These are phyloP conservation scores for Clavulina sp. DNA, from an alignment of 768 basidiomycete genomes.

Conservation along the genomic window DNA sequence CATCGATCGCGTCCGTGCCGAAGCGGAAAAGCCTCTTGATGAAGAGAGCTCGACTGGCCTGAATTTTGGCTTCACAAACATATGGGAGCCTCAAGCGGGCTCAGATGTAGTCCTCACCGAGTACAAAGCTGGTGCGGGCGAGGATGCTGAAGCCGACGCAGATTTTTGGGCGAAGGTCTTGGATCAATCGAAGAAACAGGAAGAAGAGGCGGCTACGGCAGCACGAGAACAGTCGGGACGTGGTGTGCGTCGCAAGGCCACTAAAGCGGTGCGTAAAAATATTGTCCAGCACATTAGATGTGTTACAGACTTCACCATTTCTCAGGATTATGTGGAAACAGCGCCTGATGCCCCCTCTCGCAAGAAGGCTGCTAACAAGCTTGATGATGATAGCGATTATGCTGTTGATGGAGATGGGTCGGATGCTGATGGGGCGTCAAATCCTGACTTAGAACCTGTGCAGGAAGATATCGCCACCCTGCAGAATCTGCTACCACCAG, in stretches of 20 bases:
- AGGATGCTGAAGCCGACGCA: slow-evolving; percentile 23
- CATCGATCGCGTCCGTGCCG: slow-evolving; percentile 68
- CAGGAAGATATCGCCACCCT: too few relatives aligned
- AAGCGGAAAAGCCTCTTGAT: slow-evolving; percentile 21
- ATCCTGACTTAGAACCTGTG: too few relatives aligned
- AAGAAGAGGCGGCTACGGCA: slow-evolving; percentile 30
- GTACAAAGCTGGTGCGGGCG: not conserved
- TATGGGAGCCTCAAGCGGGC: slow-evolving; percentile 75
- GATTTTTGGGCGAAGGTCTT: slow-evolving; percentile 66
- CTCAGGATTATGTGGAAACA: too few relatives aligned
- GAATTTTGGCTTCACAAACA: slow-evolving; percentile 74
- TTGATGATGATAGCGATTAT: too few relatives aligned
- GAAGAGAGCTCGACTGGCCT: slow-evolving; percentile 24
- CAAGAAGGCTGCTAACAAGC: too few relatives aligned
- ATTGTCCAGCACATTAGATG: too few relatives aligned
- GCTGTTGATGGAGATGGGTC: too few relatives aligned
- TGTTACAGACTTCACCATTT: too few relatives aligned
- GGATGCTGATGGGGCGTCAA: too few relatives aligned
- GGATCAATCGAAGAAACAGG: slow-evolving; percentile 21
- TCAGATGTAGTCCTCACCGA: slow-evolving; percentile 44
- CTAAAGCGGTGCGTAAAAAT: too few relatives aligned
- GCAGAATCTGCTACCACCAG: too few relatives aligned
- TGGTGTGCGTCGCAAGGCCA: slow-evolving; percentile 57
- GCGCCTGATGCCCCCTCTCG: too few relatives aligned
- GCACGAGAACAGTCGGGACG: slow-evolving; percentile 44